Conservation (phyloP, 2,329 filamentous ascomycete species). For the Orbilia ellipsospora region DNA sequence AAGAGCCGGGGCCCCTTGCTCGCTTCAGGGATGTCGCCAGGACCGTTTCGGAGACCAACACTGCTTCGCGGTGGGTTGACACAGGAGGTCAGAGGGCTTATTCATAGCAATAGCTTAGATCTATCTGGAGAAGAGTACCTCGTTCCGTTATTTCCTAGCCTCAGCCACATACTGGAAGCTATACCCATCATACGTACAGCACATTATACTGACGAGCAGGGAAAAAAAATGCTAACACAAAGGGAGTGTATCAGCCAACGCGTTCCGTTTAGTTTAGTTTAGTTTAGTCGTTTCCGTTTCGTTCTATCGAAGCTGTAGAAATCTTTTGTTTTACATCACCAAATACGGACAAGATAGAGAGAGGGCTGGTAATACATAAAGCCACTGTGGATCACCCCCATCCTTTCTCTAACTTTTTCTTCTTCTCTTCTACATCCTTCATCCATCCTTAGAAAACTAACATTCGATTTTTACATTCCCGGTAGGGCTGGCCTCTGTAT, state of each 20-base stretch:
- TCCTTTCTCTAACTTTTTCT: no score
- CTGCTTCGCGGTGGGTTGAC: background rate
- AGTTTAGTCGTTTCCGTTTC: no score
- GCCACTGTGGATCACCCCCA: no score
- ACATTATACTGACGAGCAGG: background rate
- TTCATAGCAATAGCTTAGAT: background rate
- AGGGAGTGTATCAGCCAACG: conserved; percentile 2
- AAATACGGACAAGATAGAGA: no score
- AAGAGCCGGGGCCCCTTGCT: conserved; percentile 21
- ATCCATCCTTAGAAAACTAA: background rate
- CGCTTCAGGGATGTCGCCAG: conserved; percentile 32
- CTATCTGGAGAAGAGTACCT: background rate
- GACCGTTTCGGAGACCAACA: conserved; percentile 27
- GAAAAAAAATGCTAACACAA: background rate
- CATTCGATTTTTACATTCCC: conserved; percentile 1
- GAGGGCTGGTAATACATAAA: no score
- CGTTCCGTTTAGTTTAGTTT: conserved; percentile 1
- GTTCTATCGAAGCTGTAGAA: no score
- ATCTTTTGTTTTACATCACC: no score
- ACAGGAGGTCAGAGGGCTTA: conserved; percentile 25
- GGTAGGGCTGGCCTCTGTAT: conserved; percentile 32
- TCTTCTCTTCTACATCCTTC: background rate
- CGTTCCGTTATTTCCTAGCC: conserved; percentile 7
- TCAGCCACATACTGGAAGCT: background rate
- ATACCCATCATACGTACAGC: background rate